A percentile compares a stretch with the other conserved stretches of the same genome.
phyloP scores from a whole-genome alignment of 2,329 filamentous ascomycete species.

The Pseudophaeomoniella oleicola region DNA sequence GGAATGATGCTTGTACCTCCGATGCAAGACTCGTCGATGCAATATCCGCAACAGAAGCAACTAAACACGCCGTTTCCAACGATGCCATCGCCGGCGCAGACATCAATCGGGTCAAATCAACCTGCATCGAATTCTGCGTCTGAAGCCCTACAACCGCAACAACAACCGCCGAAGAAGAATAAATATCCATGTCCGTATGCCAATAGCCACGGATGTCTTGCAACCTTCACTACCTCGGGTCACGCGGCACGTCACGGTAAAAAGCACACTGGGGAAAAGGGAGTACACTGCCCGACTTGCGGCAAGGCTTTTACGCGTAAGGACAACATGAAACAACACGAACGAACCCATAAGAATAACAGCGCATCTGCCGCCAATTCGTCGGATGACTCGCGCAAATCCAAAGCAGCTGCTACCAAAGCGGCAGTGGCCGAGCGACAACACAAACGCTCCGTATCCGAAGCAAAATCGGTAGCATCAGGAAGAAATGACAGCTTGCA shows the following conservation, averaged over 20 bases:
- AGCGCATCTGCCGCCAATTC: slow-evolving; percentile 3
- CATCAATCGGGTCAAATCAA: slow-evolving; percentile 5
- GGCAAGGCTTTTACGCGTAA: slow-evolving; percentile 55
- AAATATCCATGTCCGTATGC: slow-evolving; percentile 53
- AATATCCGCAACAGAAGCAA: slow-evolving; percentile 3
- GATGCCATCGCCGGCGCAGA: slow-evolving; percentile 2
- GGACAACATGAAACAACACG: slow-evolving; percentile 58
- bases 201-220: slow-evolving; percentile 41
- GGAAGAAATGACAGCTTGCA: slow-evolving; percentile 5
- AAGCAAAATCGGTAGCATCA: slow-evolving; percentile 2
- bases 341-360: slow-evolving; percentile 40
- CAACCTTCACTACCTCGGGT: slow-evolving; percentile 53
- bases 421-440: slow-evolving; percentile 6
- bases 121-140: slow-evolving; percentile 2
- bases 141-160: slow-evolving; percentile 3
- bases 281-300: slow-evolving; percentile 52
- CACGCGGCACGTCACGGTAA: slow-evolving; percentile 54
- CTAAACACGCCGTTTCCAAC: slow-evolving; percentile 2
- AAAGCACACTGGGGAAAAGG: slow-evolving; percentile 55
- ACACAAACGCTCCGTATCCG: neutral
- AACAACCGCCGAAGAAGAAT: slow-evolving; percentile 33
- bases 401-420: slow-evolving; percentile 12
- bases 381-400: slow-evolving; percentile 9
- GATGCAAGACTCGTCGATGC: slow-evolving; percentile 2
- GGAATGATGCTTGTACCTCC: slow-evolving; percentile 8